Base-by-base conservation (phyloP, 306 rosid species). In the Rubus idaeus region DNA sequence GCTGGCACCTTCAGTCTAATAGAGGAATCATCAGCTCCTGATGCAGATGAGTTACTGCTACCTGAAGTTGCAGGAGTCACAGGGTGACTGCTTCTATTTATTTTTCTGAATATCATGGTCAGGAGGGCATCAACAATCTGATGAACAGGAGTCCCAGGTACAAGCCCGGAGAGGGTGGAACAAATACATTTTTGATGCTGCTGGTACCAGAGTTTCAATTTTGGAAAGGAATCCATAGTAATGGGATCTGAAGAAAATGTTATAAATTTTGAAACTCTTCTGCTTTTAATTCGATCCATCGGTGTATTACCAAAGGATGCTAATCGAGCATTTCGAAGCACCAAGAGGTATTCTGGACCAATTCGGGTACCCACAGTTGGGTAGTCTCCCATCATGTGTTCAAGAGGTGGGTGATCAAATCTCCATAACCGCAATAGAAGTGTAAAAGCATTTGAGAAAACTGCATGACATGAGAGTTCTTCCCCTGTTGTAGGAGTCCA, bases 141-240 rank as follows among this genome's bases (percentile, higher is more conserved):
- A 86, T 85, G 88, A 82, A 86, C 89, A 68, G 93, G 79, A 80
- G 91, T 88, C 63, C 95, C 98, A 74, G 89, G 86, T 44, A 69
- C 83, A 77, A 89, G 91, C 77, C 89, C 91, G 74, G 91, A 79
- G 72, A 75, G 93, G 60, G 81, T 84, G 80, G 97, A 94, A 74
- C 89, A 91, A 75, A 94, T 91, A 81, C 98, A 88, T 82, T 94
- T 87, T 87, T 88, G 90, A 86, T 91, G 97, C 84, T 89, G 91
- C 79, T 75, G 88, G 79, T 92, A 88, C 97, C 98, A 94, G 63
- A 75, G 86, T 82, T 87, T 88, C 68, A 94, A 86, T 75, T 84
- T 94, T 46, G 96, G 97, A 88, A 92, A 94, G 83, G 88, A 84
- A 67, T 92, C 91, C 81, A 95, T 80, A 73, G 86, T 81, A 79